Evolutionary conservation across 2,329 filamentous ascomycete genomes (phyloP).

Genomic region (Albophoma yamanashiensis): DNA sequence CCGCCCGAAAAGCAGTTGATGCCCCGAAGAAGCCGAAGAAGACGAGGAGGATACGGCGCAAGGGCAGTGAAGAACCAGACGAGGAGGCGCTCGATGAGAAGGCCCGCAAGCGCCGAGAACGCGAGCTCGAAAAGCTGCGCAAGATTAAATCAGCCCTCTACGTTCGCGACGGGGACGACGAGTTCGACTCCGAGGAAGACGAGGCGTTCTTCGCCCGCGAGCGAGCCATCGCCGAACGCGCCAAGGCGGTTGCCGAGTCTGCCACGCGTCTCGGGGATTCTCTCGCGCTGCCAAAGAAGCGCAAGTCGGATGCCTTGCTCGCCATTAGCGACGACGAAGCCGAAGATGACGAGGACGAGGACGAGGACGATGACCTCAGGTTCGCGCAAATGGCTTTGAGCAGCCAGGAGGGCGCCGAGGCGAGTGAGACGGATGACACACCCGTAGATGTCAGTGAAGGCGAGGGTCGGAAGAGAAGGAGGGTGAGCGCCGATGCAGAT

Average conservation of each 20-base stretch:
- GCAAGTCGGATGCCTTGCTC: constrained; percentile 13
- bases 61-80: constrained; percentile 33
- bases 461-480: constrained; percentile 25
- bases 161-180: constrained; percentile 78
- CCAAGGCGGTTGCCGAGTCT: constrained; percentile 23
- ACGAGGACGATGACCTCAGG: constrained; percentile 10
- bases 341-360: neutral
- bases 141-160: constrained; percentile 79
- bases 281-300: constrained; percentile 13
- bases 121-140: constrained; percentile 63
- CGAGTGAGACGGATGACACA: constrained; percentile 15
- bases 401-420: constrained; percentile 11
- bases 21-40: constrained; percentile 44
- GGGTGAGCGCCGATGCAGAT: constrained; percentile 19
- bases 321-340: constrained; percentile 17
- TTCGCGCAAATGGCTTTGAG: constrained; percentile 13
- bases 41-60: constrained; percentile 32
- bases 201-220: constrained; percentile 70
- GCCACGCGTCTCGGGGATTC: constrained; percentile 5
- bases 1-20: constrained; percentile 40
- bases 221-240: constrained; percentile 43
- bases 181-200: constrained; percentile 65
- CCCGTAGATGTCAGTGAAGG: constrained; percentile 20
- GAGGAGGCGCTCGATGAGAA: constrained; percentile 57
- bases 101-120: constrained; percentile 50